Evolutionary conservation across 1,284 basidiomycete species (phyloP), one percentile per base, ranked within the genome.

Genomic region (Ceratobasidium sp.): DNA sequence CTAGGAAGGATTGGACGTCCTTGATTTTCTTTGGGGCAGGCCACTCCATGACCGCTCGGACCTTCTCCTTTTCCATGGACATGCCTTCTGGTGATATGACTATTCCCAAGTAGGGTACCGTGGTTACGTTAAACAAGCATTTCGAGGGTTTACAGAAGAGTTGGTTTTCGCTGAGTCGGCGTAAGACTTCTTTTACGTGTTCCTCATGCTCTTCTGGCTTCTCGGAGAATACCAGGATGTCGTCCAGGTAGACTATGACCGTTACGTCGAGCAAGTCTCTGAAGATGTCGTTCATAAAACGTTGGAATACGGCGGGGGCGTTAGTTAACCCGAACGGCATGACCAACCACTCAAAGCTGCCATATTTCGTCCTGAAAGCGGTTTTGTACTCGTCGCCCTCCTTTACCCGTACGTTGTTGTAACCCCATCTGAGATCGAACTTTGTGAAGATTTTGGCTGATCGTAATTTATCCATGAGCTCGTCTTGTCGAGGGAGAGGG

Each of bases 41-140:
- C 85, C 85, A 87, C 4, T 78, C 70, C 0, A 58, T 23, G 49
- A 86, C 80, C 0, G 79, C 77, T 1, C 79, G 30, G 0, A 87
- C 73, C 76, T 87, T 87, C 1, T 69, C 75, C 0, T 77, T 76
- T 67, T 84, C 80, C 83, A 87, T 85, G 0, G 44, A 28, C 13
- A 86, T 75, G 6, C 80, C 78, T 1, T 80, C 73, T 0, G 75
- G 16, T 0, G 64, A 62, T 28, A 87, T 77, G 38, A 84, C 75
- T 72, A 82, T 30, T 77, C 57, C 54, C 79, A 76, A 35, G 71
- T 76, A 59, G 78, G 74, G n/a, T 32, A 77, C 11, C 30, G 74
- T 1, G 77, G 80, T 46, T 77, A 77, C 78, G 79, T 80, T 0
- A 38, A 75, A 75, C 23, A 35, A 13, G 64, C 72, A 70, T 50